Evolutionary conservation across 306 rosid species (phyloP).

Genomic region (Medicago arabica): DNA sequence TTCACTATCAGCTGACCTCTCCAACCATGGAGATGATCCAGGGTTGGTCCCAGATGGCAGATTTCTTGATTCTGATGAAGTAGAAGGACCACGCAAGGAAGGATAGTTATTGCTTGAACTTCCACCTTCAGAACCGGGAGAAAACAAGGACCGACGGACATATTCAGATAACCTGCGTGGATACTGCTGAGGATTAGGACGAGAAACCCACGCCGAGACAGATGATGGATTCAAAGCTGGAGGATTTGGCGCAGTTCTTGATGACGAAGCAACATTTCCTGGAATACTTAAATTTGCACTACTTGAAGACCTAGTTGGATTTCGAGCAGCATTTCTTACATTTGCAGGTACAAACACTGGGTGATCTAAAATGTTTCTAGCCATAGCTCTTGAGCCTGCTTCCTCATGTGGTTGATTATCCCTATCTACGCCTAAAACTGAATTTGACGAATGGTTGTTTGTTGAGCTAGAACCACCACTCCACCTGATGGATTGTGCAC

Average conservation of each 20-base stretch:
- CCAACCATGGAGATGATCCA: conserved; percentile 70
- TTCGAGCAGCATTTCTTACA: conserved; percentile 61
- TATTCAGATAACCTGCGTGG: conserved; percentile 80
- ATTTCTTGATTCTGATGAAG: conserved; percentile 62
- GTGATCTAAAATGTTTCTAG: conserved; percentile 66
- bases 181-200: conserved; percentile 69
- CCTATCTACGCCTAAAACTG: conserved; percentile 55
- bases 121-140: conserved; percentile 75
- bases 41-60: conserved; percentile 65
- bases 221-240: conserved; percentile 63
- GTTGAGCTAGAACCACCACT: conserved; percentile 72
- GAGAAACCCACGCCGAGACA: conserved; percentile 72
- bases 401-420: conserved; percentile 61
- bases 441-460: conserved; percentile 56
- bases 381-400: conserved; percentile 60
- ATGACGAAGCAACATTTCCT: conserved; percentile 73
- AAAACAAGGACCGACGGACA: conserved; percentile 75
- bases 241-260: conserved; percentile 59
- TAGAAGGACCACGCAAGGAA: conserved; percentile 62
- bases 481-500: conserved; percentile 71
- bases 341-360: conserved; percentile 76
- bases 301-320: conserved; percentile 56
- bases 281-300: conserved; percentile 61
- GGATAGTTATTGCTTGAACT: conserved; percentile 56
- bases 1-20: conserved; percentile 74